Evolutionary conservation across 2,329 filamentous ascomycete genomes (phyloP).

Genomic region (Xylariaceae sp.): DNA sequence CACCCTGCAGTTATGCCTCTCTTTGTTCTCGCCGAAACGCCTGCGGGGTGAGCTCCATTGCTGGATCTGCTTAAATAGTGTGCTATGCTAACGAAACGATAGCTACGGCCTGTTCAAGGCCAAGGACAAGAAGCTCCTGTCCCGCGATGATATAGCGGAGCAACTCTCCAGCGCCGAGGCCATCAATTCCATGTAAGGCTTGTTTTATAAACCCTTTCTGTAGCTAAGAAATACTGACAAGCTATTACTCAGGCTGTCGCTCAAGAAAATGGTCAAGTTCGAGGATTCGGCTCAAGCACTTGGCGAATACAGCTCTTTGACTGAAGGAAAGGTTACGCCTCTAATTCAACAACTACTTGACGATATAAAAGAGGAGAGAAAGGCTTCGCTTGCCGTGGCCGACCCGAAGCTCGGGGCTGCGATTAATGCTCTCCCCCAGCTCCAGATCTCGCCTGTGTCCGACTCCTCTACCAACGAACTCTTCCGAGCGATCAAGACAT

Average conservation of each 20-base stretch:
- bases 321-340: constrained; percentile 93
- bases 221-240: constrained; percentile 12
- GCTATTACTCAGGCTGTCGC: constrained; percentile 69
- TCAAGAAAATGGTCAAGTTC: constrained; percentile 98
- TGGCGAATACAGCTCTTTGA: constrained; percentile 85
- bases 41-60: constrained; percentile 67
- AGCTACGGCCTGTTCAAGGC: constrained; percentile 99
- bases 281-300: constrained; percentile 89
- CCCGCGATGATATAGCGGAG: constrained; percentile 78
- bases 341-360: constrained; percentile 83
- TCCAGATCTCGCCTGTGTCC: constrained; percentile 82
- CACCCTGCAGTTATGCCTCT: constrained; percentile 71
- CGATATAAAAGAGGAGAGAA: constrained; percentile 95
- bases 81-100: constrained; percentile 35
- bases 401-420: constrained; percentile 91
- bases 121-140: constrained; percentile 97
- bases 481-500: constrained; percentile 91
- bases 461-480: constrained; percentile 85
- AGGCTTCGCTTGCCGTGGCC: constrained; percentile 90
- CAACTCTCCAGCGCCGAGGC: constrained; percentile 82
- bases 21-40: constrained; percentile 93
- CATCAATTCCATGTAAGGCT: constrained; percentile 80
- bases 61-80: constrained; percentile 8
- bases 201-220: not conserved
- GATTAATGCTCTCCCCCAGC: constrained; percentile 88